Evolutionary conservation across 2,329 filamentous ascomycete species (phyloP), one percentile per base, ranked within the genome.

Genomic region (Akanthomyces dipterigenus): DNA sequence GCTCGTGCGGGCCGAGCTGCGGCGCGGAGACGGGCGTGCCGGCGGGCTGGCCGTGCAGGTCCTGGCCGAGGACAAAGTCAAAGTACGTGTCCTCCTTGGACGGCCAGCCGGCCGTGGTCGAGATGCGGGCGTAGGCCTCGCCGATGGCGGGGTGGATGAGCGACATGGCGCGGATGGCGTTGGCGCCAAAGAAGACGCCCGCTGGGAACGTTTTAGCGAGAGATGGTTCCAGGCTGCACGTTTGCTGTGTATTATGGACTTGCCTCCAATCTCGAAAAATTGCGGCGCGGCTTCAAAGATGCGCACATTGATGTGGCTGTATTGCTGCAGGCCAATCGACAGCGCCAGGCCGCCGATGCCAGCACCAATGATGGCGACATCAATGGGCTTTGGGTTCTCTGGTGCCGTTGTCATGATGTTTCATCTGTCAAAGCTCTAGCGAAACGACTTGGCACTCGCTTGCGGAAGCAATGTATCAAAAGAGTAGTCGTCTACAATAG

Each of bases 281-380:
- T 31, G 46, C 20, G 60, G 54, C 38, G 60, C 54, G 14, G 60
- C 60, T 45, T 62, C 60, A 45, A 55, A 62, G 22, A 62, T 53
- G 22, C 54, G 53, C 3, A 2, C 78, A 76, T 51, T 1, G 70
- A 76, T 66, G 70, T 78, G 14, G 68, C 63, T 22, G 79, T 65
- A 7, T 65, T 66, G 55, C 76, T 75, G n/a, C 67, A 70, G 48
- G 73, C 70, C 1, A 79, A 79, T 67, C 4, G 75, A 76, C 5
- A 80, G 69, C 28, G 73, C 72, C 28, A 80, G 67, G 49, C 78
- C 78, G n/a, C 74, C 81, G 66, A 73, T 82, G 67, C 72, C 82
- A 63, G 68, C 80, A 67, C 72, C 82, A n/a, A 80, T 67, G n/a
- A 80, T 77, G 56, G 76, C 77, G 42, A 80, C 67, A 38, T 62